Percentiles rank a stretch among this genome's conserved stretches.
Conservation (phyloP, 495 filamentous ascomycete genomes). For the Hyaloscypha bicolor region DNA sequence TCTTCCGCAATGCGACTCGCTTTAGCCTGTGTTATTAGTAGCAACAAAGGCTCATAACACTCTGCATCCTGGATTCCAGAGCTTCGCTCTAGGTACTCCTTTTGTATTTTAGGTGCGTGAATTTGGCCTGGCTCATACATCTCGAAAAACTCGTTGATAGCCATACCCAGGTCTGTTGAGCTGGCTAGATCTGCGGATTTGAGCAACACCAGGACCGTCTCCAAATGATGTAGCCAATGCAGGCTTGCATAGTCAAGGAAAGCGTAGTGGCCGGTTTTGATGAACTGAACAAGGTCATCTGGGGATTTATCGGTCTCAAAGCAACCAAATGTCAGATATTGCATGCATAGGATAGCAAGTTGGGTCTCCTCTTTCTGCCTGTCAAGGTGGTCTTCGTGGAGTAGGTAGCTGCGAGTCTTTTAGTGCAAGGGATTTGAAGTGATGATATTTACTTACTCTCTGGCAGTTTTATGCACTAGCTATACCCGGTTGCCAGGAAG, state of each 20-base stretch:
- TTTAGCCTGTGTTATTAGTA: constrained; percentile 32
- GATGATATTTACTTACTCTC: constrained; percentile 38
- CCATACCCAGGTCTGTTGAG: constrained; percentile 18
- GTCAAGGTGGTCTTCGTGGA: constrained; percentile 27
- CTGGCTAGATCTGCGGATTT: constrained; percentile 5
- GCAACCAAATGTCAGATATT: constrained; percentile 37
- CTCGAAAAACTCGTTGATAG: constrained; percentile 34
- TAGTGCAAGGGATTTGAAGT: constrained; percentile 1
- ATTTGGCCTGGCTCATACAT: constrained; percentile 19
- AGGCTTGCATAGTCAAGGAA: constrained; percentile 44
- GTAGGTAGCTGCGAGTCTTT: constrained; percentile 16
- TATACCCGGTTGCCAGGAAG: constrained; percentile 37
- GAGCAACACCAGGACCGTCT: constrained; percentile 1
- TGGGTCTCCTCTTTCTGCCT: constrained; percentile 32
- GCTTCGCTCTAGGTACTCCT: constrained; percentile 18
- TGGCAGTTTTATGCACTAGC: constrained; percentile 48
- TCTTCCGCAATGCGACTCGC: constrained; percentile 30
- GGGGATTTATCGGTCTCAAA: constrained; percentile 31
- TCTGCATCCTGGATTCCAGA: constrained; percentile 12
- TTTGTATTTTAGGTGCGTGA: constrained; percentile 6
- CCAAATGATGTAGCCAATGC: constrained; percentile 42
- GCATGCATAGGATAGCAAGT: constrained; percentile 36
- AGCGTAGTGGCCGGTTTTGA: constrained; percentile 33
- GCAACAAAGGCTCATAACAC: constrained; percentile 27
- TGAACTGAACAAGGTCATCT: constrained; percentile 17